phyloP scores from a whole-genome alignment of 345 rosid species.

The Populus pruinosa region DNA sequence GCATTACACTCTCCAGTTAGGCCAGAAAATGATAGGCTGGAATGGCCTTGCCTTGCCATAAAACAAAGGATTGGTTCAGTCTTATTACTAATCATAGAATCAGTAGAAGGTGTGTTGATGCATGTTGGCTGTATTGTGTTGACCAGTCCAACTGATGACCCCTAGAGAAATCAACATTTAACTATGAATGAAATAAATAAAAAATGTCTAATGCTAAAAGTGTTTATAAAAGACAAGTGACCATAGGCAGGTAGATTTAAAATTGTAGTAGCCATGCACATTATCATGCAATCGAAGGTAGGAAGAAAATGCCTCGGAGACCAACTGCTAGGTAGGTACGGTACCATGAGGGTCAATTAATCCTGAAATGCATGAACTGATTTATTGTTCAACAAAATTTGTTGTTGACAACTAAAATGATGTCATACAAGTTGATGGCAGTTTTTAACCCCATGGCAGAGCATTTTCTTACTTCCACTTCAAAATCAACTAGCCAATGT shows the following conservation, averaged over 20 bases:
- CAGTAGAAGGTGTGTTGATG: constrained; percentile 77
- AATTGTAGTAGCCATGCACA: background rate
- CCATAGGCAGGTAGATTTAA: background rate
- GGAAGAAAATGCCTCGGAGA: background rate
- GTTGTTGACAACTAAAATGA: background rate
- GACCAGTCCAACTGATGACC: constrained; percentile 47
- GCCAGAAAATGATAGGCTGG: constrained; percentile 87
- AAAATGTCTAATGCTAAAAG: background rate
- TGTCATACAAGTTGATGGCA: background rate
- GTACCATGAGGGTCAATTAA: background rate
- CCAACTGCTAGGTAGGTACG: background rate
- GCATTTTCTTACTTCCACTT: background rate
- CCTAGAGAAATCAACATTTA: constrained; percentile 33
- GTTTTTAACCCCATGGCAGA: background rate
- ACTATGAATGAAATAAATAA: background rate
- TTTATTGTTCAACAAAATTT: background rate
- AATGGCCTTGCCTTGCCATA: constrained; percentile 48
- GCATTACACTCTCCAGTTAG: constrained; percentile 74
- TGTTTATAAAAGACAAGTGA: background rate
- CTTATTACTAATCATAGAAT: constrained; percentile 81
- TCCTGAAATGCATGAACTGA: background rate
- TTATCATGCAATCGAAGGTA: background rate
- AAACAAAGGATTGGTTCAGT: constrained; percentile 79
- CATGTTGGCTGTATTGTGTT: constrained; percentile 58
- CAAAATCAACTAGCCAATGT: background rate